Base-by-base conservation (phyloP, 2,329 filamentous ascomycete species). In the Trichoderma brevicompactum region DNA sequence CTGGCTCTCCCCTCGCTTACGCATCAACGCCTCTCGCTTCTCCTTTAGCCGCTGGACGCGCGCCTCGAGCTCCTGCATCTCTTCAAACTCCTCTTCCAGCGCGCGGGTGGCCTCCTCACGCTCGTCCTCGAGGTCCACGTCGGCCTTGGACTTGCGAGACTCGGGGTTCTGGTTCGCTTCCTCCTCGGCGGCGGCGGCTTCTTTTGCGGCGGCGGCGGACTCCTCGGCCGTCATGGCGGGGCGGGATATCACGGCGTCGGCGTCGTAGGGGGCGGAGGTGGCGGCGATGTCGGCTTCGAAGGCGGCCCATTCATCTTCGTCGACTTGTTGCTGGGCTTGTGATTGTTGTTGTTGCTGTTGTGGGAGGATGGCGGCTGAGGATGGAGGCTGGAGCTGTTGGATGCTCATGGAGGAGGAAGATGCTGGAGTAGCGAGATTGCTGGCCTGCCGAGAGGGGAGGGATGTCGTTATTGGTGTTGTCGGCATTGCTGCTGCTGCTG, bases 241-340 rank as follows among this genome's bases (percentile, higher is more conserved):
- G 0, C 89, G 90, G 1, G 85, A 88, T 68, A 92, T 92, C 2
- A 87, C 85, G 7, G 86, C 87, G 65, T 84, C 82, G 48, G 77
- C 73, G 23, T 74, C 71, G 67, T 77, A 77, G 2, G 78, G 71
- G 2, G 72, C 73, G 34, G 75, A 70, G 28, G 80, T 74, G 36
- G 79, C 78, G 17, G 87, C 89, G 64, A 96, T 88, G 62, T 96
- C 92, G 2, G 91, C 90, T 74, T 97, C 90, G 74, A 96, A 96
- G 8, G 92, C 91, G 2, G 91, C 90, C 91, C 91, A 95, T 77
- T 95, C 91, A 62, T 89, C 87, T 72, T 96, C 92, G 74, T 94
- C 87, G 8, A 82, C 79, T 7, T 74, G 68, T 66, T 50, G 70
- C 61, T 53, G 32, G 48, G 10, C 71, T 65, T 40, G 70, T 70